Evolutionary conservation across 805 yeast species (phyloP).

Genomic region (Yarrowia yakushimensis): DNA sequence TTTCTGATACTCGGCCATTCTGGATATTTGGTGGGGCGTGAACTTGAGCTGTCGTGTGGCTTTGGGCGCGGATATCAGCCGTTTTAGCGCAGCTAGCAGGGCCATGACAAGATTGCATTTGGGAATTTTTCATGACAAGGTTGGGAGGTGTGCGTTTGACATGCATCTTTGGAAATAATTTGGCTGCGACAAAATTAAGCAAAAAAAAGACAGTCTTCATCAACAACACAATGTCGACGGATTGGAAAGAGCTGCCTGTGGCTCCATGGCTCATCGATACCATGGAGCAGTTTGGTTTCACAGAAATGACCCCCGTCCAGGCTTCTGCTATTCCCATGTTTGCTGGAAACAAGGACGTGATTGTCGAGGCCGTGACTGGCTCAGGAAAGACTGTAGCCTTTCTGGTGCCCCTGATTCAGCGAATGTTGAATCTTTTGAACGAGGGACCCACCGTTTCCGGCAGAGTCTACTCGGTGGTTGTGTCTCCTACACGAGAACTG

Average conservation of each 20-base stretch:
- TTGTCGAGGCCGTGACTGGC: conserved; percentile 96
- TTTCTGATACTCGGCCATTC: conserved; percentile 43
- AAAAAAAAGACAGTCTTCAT: background rate
- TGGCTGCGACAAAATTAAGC: background rate
- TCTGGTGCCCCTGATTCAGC: conserved; percentile 75
- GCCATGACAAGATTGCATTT: conserved; percentile 10
- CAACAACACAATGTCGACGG: background rate
- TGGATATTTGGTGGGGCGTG: conserved; percentile 15
- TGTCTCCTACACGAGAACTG: conserved; percentile 66
- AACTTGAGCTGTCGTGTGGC: conserved; percentile 11
- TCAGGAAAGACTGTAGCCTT: conserved; percentile 97
- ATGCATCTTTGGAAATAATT: background rate
- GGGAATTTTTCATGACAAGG: conserved; percentile 7
- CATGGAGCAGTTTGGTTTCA: conserved; percentile 67
- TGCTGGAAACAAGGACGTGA: conserved; percentile 83
- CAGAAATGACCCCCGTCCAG: conserved; percentile 92
- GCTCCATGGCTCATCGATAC: conserved; percentile 47
- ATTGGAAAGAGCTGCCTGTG: conserved; percentile 8
- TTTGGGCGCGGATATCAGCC: conserved; percentile 19
- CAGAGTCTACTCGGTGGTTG: conserved; percentile 63
- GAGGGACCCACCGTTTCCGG: conserved; percentile 44
- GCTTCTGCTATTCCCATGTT: conserved; percentile 90
- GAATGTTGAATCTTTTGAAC: conserved; percentile 43
- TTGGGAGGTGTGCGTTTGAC: too few relatives aligned
- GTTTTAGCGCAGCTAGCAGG: conserved; percentile 20